A percentile compares a stretch with the other conserved stretches of the same genome.
These are phyloP conservation scores for Globisporangium ultimum DNA, from an alignment of 352 stramenopile genomes.

Conservation along the genomic window DNA sequence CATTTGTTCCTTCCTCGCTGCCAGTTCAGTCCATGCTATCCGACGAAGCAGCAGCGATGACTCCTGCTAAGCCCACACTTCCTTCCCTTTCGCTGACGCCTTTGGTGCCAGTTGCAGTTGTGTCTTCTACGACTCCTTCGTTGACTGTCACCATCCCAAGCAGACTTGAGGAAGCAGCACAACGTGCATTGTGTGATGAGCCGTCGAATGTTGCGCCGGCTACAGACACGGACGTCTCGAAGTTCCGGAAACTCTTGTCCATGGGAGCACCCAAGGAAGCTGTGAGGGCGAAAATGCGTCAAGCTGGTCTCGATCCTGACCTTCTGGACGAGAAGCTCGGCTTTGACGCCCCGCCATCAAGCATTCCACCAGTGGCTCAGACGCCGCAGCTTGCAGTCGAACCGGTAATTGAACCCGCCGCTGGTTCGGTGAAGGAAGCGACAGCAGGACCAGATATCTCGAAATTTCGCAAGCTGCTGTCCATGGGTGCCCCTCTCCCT, in stretches of 20 bases:
- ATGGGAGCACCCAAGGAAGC: slow-evolving; percentile 82
- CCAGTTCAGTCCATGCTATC: slow-evolving; percentile 1
- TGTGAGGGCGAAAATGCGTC: slow-evolving; percentile 61
- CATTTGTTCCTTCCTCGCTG: slow-evolving; percentile 24
- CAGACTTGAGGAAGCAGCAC: slow-evolving; percentile 4
- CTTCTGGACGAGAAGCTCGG: slow-evolving; percentile 43
- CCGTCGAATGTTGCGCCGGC: slow-evolving; percentile 1
- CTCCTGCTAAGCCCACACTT: not conserved
- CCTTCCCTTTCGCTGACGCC: slow-evolving; percentile 22
- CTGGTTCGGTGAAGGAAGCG: no score
- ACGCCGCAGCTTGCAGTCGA: not conserved
- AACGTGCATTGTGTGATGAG: not conserved
- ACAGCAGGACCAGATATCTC: slow-evolving; percentile 22
- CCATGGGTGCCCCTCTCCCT: slow-evolving; percentile 53
- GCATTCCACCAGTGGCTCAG: slow-evolving; percentile 31
- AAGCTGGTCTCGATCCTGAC: slow-evolving; percentile 58
- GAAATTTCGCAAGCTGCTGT: slow-evolving; percentile 63
- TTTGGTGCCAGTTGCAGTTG: slow-evolving; percentile 7
- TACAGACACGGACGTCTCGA: slow-evolving; percentile 31
- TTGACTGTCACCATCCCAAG: slow-evolving; percentile 16
- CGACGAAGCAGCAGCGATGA: not conserved
- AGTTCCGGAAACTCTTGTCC: slow-evolving; percentile 92
- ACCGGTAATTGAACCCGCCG: not conserved
- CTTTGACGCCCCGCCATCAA: slow-evolving; percentile 47
- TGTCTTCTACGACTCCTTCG: not conserved